These are phyloP conservation scores for Teunomyces stri DNA, from an alignment of 805 yeast species.

Conservation along the genomic window DNA sequence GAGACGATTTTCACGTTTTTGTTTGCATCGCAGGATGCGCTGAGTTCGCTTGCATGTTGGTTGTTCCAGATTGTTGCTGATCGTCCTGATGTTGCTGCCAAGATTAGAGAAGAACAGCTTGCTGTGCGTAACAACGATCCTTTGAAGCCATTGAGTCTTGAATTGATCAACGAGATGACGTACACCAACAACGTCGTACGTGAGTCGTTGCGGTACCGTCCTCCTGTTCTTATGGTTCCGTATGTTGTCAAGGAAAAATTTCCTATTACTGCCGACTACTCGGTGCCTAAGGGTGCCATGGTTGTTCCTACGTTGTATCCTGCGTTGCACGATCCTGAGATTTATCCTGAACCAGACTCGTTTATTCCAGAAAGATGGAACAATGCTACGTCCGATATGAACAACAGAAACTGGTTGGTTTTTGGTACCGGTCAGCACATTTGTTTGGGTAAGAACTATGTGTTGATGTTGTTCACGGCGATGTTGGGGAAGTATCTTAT, in stretches of 20 bases:
- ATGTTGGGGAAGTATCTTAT: conserved; percentile 89
- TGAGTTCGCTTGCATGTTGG: conserved; percentile 97
- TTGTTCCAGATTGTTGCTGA: conserved; percentile 94
- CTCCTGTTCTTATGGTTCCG: conserved; percentile 98
- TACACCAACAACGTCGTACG: conserved; percentile 89
- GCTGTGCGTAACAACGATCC: conserved; percentile 78
- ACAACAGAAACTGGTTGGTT: conserved; percentile 90
- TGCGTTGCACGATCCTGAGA: conserved; percentile 95
- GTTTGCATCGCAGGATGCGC: conserved; percentile 98
- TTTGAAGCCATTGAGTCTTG: conserved; percentile 55
- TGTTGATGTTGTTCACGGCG: conserved; percentile 82
- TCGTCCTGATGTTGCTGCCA: conserved; percentile 83
- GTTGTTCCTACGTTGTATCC: conserved; percentile 94
- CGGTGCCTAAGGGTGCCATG: conserved; percentile 97
- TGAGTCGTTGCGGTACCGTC: conserved; percentile 91
- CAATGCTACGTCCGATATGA: conserved; percentile 71
- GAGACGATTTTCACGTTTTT: conserved; percentile 95
- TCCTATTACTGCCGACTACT: conserved; percentile 78
- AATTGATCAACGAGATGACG: conserved; percentile 78
- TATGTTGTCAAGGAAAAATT: conserved; percentile 85
- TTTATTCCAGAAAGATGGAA: conserved; percentile 97
- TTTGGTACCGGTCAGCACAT: conserved; percentile 97
- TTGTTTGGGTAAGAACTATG: conserved; percentile 93
- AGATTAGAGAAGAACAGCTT: conserved; percentile 90
- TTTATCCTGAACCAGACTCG: conserved; percentile 89